Conservation (phyloP, 352 stramenopile genomes). For the Pythium utonaiense region DNA sequence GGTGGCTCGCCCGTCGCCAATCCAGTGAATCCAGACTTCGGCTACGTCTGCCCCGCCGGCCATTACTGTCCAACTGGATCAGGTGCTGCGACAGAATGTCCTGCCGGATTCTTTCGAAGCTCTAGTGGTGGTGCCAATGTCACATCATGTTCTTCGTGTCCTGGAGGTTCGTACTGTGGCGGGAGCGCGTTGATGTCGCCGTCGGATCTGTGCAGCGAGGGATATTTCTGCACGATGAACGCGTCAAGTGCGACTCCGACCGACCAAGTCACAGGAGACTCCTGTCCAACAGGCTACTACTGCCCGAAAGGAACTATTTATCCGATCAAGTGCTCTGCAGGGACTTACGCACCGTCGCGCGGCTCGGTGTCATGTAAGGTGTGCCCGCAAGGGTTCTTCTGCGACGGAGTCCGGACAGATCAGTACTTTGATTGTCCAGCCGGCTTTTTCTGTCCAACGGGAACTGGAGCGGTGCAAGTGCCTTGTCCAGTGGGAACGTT, state of each 20-base stretch:
- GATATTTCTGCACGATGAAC: slow-evolving; percentile 80
- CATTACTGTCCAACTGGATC: slow-evolving; percentile 74
- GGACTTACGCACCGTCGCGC: slow-evolving; percentile 31
- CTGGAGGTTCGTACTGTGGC: slow-evolving; percentile 52
- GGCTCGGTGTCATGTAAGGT: slow-evolving; percentile 30
- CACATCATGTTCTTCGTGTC: slow-evolving; percentile 63
- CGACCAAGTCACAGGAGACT: slow-evolving; percentile 36
- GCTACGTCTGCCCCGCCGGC: slow-evolving; percentile 58
- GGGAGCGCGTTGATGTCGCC: slow-evolving; percentile 42
- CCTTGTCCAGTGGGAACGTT: slow-evolving; percentile 78
- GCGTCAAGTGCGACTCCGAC: slow-evolving; percentile 43
- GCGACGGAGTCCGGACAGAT: slow-evolving; percentile 45
- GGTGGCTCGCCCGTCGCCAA: slow-evolving; percentile 58
- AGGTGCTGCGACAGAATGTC: slow-evolving; percentile 49
- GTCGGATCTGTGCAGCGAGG: slow-evolving; percentile 52
- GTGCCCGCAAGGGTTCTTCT: slow-evolving; percentile 69
- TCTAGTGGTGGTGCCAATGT: slow-evolving; percentile 45
- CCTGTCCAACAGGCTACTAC: slow-evolving; percentile 59
- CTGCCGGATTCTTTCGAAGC: slow-evolving; percentile 50
- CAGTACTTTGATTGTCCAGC: slow-evolving; percentile 39
- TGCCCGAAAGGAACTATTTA: slow-evolving; percentile 45
- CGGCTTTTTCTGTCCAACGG: slow-evolving; percentile 45
- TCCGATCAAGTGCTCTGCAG: slow-evolving; percentile 41
- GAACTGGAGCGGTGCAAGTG: slow-evolving; percentile 32
- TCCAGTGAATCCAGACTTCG: slow-evolving; percentile 40